Conservation (phyloP, 202 grass and related monocot species). For the Cymbopogon flexuosus region DNA sequence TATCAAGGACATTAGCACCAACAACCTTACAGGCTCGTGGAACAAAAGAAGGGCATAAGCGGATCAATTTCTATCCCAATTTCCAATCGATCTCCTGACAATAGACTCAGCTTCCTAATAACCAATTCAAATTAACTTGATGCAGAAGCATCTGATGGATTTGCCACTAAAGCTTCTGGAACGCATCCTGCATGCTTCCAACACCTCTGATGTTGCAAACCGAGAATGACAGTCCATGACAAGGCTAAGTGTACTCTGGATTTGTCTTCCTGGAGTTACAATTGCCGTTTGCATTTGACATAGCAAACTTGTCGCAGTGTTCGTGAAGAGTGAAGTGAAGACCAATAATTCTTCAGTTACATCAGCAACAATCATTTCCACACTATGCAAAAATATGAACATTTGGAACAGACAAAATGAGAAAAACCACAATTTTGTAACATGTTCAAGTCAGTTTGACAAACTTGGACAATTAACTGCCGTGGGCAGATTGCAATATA, state of each 20-base stretch:
- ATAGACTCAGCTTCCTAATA: no score
- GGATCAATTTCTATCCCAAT: no score
- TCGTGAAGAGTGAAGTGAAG: neutral
- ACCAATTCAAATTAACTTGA: no score
- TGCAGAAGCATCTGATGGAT: no score
- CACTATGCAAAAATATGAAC: neutral
- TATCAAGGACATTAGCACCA: no score
- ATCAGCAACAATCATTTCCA: neutral
- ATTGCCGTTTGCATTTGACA: neutral
- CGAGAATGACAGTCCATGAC: neutral
- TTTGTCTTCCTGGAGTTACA: neutral
- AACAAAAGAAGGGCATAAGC: no score
- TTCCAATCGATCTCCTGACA: no score
- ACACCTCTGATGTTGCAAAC: no score
- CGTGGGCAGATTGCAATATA: neutral
- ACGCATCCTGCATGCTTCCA: no score
- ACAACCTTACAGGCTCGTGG: no score
- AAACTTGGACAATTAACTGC: neutral
- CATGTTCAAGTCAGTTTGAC: neutral
- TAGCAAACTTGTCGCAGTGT: neutral
- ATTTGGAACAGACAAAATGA: neutral
- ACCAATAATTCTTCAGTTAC: neutral
- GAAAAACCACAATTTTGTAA: neutral
- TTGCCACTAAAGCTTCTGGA: no score
- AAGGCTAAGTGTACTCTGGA: neutral